A percentile compares a stretch with the other conserved stretches of the same genome.
These are phyloP conservation scores for Lepidium aucheri DNA, from an alignment of 345 rosid species.

Conservation along the genomic window DNA sequence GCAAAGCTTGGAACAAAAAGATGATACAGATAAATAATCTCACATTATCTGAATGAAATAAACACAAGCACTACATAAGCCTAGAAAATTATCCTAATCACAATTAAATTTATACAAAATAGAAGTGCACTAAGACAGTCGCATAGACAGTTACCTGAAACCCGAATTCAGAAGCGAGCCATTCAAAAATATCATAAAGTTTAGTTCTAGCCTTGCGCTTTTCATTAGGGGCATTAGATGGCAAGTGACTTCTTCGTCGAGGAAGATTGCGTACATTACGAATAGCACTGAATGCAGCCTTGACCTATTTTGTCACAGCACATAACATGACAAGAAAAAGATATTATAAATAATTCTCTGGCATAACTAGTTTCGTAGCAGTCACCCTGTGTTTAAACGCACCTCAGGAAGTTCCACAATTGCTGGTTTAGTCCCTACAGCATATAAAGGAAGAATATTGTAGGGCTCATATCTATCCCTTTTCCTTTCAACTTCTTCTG, in stretches of 20 bases:
- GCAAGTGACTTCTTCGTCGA: constrained; percentile 19
- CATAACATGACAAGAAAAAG: not conserved
- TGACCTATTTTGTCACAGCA: constrained; percentile 41
- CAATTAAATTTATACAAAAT: not conserved
- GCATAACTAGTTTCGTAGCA: not conserved
- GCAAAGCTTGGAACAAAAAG: not conserved
- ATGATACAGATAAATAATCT: not conserved
- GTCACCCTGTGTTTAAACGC: constrained; percentile 16
- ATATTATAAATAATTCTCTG: not conserved
- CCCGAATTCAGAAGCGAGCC: constrained; percentile 86
- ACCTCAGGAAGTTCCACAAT: constrained; percentile 91
- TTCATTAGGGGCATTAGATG: constrained; percentile 27
- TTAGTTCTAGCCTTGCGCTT: constrained; percentile 37
- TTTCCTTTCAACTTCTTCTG: constrained; percentile 53
- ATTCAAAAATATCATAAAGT: constrained; percentile 63
- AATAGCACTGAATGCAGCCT: constrained; percentile 66
- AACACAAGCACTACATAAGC: not conserved
- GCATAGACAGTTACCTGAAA: constrained; percentile 62
- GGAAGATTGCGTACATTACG: constrained; percentile 57
- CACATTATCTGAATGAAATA: not conserved
- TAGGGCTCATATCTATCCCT: constrained; percentile 48
- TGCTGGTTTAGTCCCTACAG: constrained; percentile 59
- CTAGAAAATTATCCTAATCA: not conserved
- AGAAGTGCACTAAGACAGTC: not conserved
- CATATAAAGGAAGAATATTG: constrained; percentile 80